These are phyloP conservation scores for Pseudogymnoascus sp. DNA, from an alignment of 2,329 filamentous ascomycete species.

Conservation along the genomic window DNA sequence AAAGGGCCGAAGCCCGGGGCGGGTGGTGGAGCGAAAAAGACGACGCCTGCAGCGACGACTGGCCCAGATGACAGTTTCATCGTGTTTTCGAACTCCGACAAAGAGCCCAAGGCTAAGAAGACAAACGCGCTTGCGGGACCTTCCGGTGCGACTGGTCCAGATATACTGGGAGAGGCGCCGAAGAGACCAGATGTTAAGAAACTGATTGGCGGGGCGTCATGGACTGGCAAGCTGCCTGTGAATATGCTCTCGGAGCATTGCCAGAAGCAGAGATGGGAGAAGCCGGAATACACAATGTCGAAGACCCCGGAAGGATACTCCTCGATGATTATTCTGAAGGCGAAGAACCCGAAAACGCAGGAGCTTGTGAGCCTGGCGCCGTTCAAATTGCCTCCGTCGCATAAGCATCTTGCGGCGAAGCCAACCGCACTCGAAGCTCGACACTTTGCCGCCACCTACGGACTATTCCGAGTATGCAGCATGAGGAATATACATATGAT, in stretches of 20 bases:
- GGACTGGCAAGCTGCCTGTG: slow-evolving; percentile 94
- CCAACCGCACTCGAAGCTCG: slow-evolving; percentile 81
- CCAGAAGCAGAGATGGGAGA: slow-evolving; percentile 92
- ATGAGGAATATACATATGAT: slow-evolving; percentile 96
- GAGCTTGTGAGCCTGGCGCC: slow-evolving; percentile 69
- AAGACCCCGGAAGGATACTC: slow-evolving; percentile 69
- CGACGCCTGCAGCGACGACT: slow-evolving; percentile 21
- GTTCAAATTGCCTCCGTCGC: slow-evolving; percentile 69
- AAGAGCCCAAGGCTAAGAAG: slow-evolving; percentile 35
- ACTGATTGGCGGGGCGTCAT: slow-evolving; percentile 87
- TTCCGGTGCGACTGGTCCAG: slow-evolving; percentile 22
- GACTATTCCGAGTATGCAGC: slow-evolving; percentile 82
- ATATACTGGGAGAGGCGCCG: slow-evolving; percentile 25
- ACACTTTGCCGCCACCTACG: slow-evolving; percentile 89
- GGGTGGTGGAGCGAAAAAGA: slow-evolving; percentile 24
- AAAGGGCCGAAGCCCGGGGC: slow-evolving; percentile 28
- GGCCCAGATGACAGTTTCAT: slow-evolving; percentile 45
- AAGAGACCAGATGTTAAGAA: slow-evolving; percentile 60
- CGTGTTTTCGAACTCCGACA: slow-evolving; percentile 51
- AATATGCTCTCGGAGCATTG: slow-evolving; percentile 92
- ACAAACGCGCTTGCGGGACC: slow-evolving; percentile 15
- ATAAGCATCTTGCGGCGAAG: slow-evolving; percentile 68
- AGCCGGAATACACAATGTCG: slow-evolving; percentile 79
- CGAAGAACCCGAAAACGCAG: slow-evolving; percentile 73
- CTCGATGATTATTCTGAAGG: slow-evolving; percentile 72